Evolutionary conservation across 2,329 filamentous ascomycete species (phyloP).

Genomic region (Westerdykella ornata): DNA sequence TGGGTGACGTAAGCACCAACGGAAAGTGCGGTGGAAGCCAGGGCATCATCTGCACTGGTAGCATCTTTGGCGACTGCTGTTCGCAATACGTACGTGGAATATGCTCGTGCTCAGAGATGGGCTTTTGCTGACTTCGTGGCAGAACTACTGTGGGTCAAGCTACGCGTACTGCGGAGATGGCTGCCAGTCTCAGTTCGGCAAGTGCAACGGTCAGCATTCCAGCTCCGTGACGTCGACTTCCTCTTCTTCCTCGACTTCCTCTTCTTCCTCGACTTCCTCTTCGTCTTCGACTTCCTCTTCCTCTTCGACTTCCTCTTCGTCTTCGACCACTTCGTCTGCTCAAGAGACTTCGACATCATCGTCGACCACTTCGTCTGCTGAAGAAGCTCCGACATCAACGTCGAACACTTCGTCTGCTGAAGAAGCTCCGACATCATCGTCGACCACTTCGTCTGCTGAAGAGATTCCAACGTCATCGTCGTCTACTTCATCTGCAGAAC

Average conservation of each 20-base stretch:
- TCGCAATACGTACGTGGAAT: constrained; percentile 23
- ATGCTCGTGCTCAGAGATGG: neutral
- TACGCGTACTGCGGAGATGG: constrained; percentile 3
- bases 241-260: neutral
- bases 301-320: neutral
- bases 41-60: constrained; percentile 42
- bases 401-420: neutral
- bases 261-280: neutral
- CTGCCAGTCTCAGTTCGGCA: neutral
- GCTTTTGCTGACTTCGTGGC: neutral
- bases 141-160: constrained; percentile 1
- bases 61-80: constrained; percentile 42
- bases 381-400: no score
- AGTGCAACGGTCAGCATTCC: neutral
- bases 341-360: neutral
- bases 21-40: constrained; percentile 27
- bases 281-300: neutral
- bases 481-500: neutral
- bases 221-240: neutral
- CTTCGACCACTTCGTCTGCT: neutral
- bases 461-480: no score
- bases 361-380: no score
- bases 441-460: no score
- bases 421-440: neutral
- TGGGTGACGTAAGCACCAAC: neutral